Percentiles rank a stretch among this genome's conserved stretches.
phyloP scores from a whole-genome alignment of 495 filamentous ascomycete species.

The Talaromyces adpressus region DNA sequence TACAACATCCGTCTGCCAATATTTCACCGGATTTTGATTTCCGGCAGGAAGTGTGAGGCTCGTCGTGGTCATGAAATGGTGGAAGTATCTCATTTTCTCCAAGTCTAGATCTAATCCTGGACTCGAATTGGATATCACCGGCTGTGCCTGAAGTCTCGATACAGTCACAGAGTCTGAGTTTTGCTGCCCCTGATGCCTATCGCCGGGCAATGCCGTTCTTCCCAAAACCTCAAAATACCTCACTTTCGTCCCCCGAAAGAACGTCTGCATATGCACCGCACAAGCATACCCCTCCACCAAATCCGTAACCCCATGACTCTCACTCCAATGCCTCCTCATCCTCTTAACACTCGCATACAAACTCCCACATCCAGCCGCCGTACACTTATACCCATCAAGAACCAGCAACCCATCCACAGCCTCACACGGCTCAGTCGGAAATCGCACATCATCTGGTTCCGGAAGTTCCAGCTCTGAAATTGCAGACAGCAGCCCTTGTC shows the following conservation, averaged over 20 bases:
- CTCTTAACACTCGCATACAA: constrained; percentile 26
- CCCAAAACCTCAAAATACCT: constrained; percentile 26
- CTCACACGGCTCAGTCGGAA: constrained; percentile 15
- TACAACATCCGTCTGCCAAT: constrained; percentile 21
- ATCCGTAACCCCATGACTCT: constrained; percentile 19
- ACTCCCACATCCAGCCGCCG: constrained; percentile 16
- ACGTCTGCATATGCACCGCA: constrained; percentile 24
- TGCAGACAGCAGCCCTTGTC: constrained; percentile 18
- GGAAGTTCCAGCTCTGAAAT: constrained; percentile 19
- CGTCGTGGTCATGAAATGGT: constrained; percentile 28
- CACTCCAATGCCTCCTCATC: constrained; percentile 26
- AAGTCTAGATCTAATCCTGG: constrained; percentile 17
- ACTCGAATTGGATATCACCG: not conserved
- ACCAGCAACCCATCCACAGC: constrained; percentile 21
- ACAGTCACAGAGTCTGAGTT: not conserved
- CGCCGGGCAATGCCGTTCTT: not conserved
- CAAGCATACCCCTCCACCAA: constrained; percentile 10
- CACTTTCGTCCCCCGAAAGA: constrained; percentile 30
- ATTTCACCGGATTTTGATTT: not conserved
- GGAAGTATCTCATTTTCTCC: constrained; percentile 25
- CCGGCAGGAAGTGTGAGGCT: constrained; percentile 25
- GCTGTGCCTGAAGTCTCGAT: constrained; percentile 7
- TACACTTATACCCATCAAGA: constrained; percentile 22
- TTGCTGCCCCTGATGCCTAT: not conserved
- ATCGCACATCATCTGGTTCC: constrained; percentile 21